A percentile compares a stretch with the other conserved stretches of the same genome.
Conservation (phyloP, 2,329 filamentous ascomycete species). For the Curvularia sp. region DNA sequence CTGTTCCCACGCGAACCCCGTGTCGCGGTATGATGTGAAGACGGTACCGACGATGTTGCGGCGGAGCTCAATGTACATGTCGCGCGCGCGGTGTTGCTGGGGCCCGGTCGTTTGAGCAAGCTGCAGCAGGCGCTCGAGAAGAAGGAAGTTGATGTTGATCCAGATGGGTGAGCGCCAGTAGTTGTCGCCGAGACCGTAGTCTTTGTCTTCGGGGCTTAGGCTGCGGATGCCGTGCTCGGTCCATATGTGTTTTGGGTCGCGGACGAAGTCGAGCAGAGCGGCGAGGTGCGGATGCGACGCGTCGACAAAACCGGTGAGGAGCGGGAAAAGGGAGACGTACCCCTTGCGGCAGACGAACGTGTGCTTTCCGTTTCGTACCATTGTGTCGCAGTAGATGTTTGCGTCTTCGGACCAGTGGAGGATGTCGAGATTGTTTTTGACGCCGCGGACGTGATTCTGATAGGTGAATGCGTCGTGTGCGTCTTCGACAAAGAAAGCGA, state of each 20-base stretch:
- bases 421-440: conserved; percentile 82
- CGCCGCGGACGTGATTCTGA: conserved; percentile 71
- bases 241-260: conserved; percentile 82
- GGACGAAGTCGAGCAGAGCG: conserved; percentile 75
- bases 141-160: conserved; percentile 96
- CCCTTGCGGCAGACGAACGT: conserved; percentile 89
- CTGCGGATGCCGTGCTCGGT: conserved; percentile 85
- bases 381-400: conserved; percentile 87
- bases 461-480: conserved; percentile 76
- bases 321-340: conserved; percentile 90
- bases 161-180: conserved; percentile 96
- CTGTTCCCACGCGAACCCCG: conserved; percentile 98
- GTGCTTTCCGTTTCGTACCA: conserved; percentile 86
- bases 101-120: conserved; percentile 63
- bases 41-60: conserved; percentile 86
- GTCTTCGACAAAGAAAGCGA: conserved; percentile 75
- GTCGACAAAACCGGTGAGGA: conserved; percentile 80
- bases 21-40: conserved; percentile 82
- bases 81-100: conserved; percentile 67
- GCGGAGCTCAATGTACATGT: conserved; percentile 77
- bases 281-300: conserved; percentile 76
- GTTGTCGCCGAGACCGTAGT: conserved; percentile 88
- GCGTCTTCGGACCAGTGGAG: conserved; percentile 87
- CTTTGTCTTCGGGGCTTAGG: conserved; percentile 77
- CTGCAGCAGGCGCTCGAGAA: conserved; percentile 72